Conservation (phyloP, 2,329 filamentous ascomycete genomes). For the Exophiala sp. region DNA sequence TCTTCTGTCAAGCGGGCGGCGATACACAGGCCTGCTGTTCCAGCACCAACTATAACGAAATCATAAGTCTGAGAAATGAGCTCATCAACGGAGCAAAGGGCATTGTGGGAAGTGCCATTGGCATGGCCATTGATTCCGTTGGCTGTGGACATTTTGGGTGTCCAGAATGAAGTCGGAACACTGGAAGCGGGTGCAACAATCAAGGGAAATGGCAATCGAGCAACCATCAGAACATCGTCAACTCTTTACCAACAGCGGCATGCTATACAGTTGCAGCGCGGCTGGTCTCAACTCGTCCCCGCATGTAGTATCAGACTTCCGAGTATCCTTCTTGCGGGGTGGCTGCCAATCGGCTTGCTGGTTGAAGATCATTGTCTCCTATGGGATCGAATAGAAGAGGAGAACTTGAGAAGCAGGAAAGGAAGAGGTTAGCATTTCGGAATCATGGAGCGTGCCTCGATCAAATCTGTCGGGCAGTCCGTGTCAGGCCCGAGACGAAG, state of each 20-base stretch:
- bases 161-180: too few relatives aligned
- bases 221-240: too few relatives aligned
- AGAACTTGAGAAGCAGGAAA: neutral
- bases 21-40: constrained; percentile 33
- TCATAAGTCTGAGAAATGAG: constrained; percentile 27
- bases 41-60: constrained; percentile 34
- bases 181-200: neutral
- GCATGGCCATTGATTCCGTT: constrained; percentile 14
- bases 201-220: neutral
- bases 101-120: constrained; percentile 13
- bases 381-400: neutral
- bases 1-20: constrained; percentile 34
- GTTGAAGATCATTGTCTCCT: neutral
- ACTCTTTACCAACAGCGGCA: too few relatives aligned
- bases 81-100: constrained; percentile 22
- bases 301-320: neutral
- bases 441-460: neutral
- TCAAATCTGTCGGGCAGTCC: neutral
- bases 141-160: constrained; percentile 5
- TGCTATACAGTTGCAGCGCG: too few relatives aligned
- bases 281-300: too few relatives aligned
- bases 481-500: neutral
- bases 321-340: neutral
- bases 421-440: neutral
- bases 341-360: neutral